Base-by-base conservation (phyloP, 2,329 filamentous ascomycete species). In the Aspergillus ibericus region DNA sequence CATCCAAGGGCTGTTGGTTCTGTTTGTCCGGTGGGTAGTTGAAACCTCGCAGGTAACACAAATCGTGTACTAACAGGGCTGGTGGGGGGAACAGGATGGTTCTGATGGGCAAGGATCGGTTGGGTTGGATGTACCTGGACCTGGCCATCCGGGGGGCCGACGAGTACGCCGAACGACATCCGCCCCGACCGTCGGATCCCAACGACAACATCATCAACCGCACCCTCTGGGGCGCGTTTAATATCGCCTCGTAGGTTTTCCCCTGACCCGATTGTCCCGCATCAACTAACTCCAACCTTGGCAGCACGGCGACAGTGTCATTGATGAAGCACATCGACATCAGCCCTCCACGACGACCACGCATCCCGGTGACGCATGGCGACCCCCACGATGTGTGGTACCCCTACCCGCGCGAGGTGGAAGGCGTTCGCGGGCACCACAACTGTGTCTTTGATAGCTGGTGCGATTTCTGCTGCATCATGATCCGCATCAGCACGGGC, bases 81-180 rank as follows among this genome's bases (percentile, higher is more conserved):
- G 34, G n/a, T n/a, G n/a, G n/a, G n/a, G n/a, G 27, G 29, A 18
- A 8, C 49, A 72, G 70, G 16, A 50, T 69, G 27, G 58, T 59
- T 4, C 53, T 65, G n/a, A 71, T 68, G 63, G 70, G 71, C 6
- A 71, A 72, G 53, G 71, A 72, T 56, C 67, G 67, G 47, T 54
- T 65, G 51, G 69, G 63, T 44, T 72, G 63, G 65, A 63, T 67
- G 58, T 71, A 69, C 59, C 40, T 68, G 36, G 60, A 68, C 44
- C 63, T 68, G 3, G 64, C 63, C n/a, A 58, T 57, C 40, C 64
- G 64, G 36, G 63, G 64, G 7, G 68, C 58, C 49, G 58, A 65
- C 51, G 66, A 68, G 50, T 66, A 68, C 46, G 59, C 56, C 1
- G 46, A 51, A 1, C 25, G 60, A 1, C 62, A 67, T 34, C 64